Conservation (phyloP, 1,139 yeast genomes). For the Blastobotrys illinoisensis region DNA sequence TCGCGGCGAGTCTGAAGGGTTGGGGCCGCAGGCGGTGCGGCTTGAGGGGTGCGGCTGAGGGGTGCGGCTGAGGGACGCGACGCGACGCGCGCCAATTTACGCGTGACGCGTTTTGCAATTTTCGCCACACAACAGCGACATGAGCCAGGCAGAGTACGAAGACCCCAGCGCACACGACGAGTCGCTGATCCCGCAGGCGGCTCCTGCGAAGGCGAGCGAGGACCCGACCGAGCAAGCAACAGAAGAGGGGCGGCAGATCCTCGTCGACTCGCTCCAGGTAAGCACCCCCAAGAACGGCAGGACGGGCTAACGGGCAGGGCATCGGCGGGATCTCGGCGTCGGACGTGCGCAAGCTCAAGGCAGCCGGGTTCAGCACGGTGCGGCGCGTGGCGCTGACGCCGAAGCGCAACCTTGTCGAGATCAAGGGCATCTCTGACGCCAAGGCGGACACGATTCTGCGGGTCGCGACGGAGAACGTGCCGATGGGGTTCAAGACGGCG, state of each 20-base stretch:
- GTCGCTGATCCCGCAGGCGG: background rate
- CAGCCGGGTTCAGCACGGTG: slow-evolving; percentile 82
- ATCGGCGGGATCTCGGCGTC: slow-evolving; percentile 64
- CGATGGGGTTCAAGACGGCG: slow-evolving; percentile 97
- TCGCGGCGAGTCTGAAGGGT: too few species aligned
- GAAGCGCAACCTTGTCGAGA: slow-evolving; percentile 63
- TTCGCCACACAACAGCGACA: background rate
- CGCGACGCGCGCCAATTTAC: background rate
- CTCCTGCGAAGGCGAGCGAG: too few species aligned
- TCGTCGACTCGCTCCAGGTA: background rate
- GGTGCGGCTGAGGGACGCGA: background rate
- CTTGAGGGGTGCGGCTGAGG: background rate
- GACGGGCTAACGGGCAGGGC: slow-evolving; percentile 17
- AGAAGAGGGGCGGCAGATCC: background rate
- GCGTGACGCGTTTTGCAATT: background rate
- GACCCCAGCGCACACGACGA: background rate
- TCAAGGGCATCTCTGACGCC: slow-evolving; percentile 92
- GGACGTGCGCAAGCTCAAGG: slow-evolving; percentile 75
- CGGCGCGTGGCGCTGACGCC: slow-evolving; percentile 92
- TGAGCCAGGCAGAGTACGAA: background rate
- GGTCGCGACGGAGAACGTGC: slow-evolving; percentile 84
- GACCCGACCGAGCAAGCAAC: background rate
- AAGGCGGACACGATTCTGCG: slow-evolving; percentile 81
- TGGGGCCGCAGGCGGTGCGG: too few species aligned
- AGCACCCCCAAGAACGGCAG: background rate